phyloP scores from a whole-genome alignment of 495 filamentous ascomycete genomes.

The Darksidea phi region DNA sequence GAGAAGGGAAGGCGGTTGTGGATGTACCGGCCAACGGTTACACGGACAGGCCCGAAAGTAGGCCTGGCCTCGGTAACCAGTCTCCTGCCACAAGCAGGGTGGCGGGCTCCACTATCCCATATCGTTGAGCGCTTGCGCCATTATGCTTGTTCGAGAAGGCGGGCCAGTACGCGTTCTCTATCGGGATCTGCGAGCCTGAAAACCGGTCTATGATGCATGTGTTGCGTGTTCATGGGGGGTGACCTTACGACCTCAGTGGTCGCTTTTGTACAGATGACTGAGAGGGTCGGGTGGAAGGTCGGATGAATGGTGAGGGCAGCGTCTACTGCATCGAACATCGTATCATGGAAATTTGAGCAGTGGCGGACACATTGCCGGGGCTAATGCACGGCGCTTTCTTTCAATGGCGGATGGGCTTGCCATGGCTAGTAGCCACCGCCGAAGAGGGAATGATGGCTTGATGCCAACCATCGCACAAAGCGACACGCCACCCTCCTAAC shows the following conservation, averaged over 20 bases:
- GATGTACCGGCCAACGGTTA: not conserved
- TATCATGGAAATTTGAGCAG: not conserved
- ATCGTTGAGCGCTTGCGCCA: slow-evolving; percentile 1
- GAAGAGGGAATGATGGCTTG: not conserved
- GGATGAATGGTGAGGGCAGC: not conserved
- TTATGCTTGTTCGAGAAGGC: not conserved
- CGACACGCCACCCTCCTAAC: too few relatives aligned
- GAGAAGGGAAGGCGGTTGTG: not conserved
- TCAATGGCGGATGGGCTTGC: not conserved
- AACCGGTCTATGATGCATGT: too few relatives aligned
- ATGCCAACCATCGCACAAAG: too few relatives aligned
- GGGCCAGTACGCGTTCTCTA: too few relatives aligned
- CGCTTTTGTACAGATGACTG: too few relatives aligned
- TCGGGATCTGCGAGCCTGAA: too few relatives aligned
- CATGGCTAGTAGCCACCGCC: not conserved
- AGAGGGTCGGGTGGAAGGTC: too few relatives aligned
- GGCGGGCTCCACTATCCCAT: not conserved
- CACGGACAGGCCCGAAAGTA: not conserved
- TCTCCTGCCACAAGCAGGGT: not conserved
- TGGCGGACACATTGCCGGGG: not conserved
- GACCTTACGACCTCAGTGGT: too few relatives aligned
- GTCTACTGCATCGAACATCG: not conserved
- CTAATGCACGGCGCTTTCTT: not conserved
- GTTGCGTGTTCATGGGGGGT: too few relatives aligned
- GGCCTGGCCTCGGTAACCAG: not conserved